Evolutionary conservation across 441 rosid genomes (phyloP).

Genomic region (Theobroma grandiflorum): DNA sequence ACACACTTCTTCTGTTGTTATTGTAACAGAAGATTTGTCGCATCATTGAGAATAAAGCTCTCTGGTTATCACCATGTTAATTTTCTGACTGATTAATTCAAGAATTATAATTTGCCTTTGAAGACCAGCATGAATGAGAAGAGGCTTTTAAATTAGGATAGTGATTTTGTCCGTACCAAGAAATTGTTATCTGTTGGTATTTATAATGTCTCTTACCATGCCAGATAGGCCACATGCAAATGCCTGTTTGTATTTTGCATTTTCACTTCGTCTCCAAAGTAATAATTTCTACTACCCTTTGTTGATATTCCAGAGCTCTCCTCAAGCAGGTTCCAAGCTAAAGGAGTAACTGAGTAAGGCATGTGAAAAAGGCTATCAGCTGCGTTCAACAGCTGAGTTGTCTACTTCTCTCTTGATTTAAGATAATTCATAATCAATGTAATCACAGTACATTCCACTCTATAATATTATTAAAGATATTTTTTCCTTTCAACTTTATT

Average conservation of each 20-base stretch:
- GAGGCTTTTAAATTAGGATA: not conserved
- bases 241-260: not conserved
- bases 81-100: not conserved
- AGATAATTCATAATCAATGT: too few species aligned
- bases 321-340: not conserved
- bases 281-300: too few species aligned
- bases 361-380: too few species aligned
- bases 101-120: not conserved
- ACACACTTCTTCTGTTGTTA: not conserved
- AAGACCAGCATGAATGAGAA: not conserved
- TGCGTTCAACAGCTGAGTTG: too few species aligned
- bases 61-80: not conserved
- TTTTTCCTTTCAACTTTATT: too few species aligned
- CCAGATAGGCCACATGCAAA: not conserved
- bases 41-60: not conserved
- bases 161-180: not conserved
- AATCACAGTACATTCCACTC: too few species aligned
- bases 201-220: not conserved
- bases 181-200: not conserved
- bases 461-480: too few species aligned
- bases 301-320: too few species aligned
- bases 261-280: too few species aligned
- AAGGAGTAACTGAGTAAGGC: too few species aligned
- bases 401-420: too few species aligned
- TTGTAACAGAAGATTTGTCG: not conserved